Evolutionary conservation across 371 early-diverging fungal genomes (phyloP), one percentile per base, ranked within the genome.

Genomic region (Sporodiniella umbellata): DNA sequence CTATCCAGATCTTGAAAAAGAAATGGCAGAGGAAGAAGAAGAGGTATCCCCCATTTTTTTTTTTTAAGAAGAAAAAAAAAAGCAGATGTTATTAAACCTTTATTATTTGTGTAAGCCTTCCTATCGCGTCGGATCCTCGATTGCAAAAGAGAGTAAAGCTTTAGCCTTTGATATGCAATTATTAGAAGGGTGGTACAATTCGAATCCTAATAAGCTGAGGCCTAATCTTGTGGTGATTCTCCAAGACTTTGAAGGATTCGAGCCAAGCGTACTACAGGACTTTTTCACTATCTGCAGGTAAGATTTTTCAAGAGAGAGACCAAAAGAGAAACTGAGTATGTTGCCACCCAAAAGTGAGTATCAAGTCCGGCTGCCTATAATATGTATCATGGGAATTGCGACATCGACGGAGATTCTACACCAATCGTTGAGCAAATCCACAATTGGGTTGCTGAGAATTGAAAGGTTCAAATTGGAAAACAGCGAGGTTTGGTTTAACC

Each of bases 211-310:
- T 31, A 40, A 40, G 21, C 28, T 40, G 39, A 43, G 38, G 3
- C 66, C 78, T 0, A 83, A 77, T 7, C 53, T 91, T 1, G 89
- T 92, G 1, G 66, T 93, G 14, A 80, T 93, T 15, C 53, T 95
- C 19, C 89, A 92, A 54, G 94, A 95, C 57, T 85, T 94, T 58
- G 95, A 95, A 56, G 76, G 86, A n/a, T 92, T 93, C 46, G 80
- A 83, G 22, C 77, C 86, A 1, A 53, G 56, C 12, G 77, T 92
- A 0, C 75, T 93, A 1, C 81, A 87, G 43, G 86, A 90, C 54
- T 78, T 93, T 45, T 73, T 92, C 47, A 74, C 74, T 17, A 88
- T 94, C 38, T 83, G 80, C 75, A 84, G 82, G 87, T 84, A 66
- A 33, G 8, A 40, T 21, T 1, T 12, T 22, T 10, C 17, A 28